Evolutionary conservation across 2,329 filamentous ascomycete genomes (phyloP).

Genomic region (Hyphodiscus sp.): DNA sequence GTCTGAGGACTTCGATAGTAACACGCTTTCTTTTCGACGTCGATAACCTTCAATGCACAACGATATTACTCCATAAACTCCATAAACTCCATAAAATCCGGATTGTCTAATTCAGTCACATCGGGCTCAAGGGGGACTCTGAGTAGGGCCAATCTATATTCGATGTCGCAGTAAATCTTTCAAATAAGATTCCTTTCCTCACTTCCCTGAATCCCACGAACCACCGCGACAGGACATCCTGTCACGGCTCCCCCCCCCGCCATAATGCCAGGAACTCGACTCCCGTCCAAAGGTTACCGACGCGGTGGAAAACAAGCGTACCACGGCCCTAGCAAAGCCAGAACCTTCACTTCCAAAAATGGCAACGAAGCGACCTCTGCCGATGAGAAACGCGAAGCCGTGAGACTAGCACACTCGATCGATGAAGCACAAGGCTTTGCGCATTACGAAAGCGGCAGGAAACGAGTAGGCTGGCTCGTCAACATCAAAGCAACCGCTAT

Average conservation of each 20-base stretch:
- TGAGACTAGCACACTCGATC: conserved; percentile 75
- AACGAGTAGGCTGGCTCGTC: conserved; percentile 82
- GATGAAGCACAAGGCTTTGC: conserved; percentile 94
- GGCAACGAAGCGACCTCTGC: conserved; percentile 80
- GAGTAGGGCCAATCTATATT: not conserved
- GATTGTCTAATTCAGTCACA: not conserved
- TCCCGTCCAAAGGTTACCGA: conserved; percentile 60
- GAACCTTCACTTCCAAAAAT: conserved; percentile 71
- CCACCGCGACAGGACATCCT: conserved; percentile 1
- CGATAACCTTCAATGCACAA: not conserved
- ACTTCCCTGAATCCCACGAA: conserved; percentile 8
- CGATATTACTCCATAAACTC: not conserved
- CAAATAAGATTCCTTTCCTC: conserved; percentile 19
- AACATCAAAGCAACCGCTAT: conserved; percentile 90
- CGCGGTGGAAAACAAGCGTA: conserved; percentile 61
- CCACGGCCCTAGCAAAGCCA: conserved; percentile 61
- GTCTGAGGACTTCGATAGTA: not conserved
- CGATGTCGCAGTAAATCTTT: conserved; percentile 22
- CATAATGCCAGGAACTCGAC: conserved; percentile 52
- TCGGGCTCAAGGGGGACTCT: not conserved
- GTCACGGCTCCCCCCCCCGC: conserved; percentile 10
- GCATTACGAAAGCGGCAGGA: conserved; percentile 81
- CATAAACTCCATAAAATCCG: not conserved
- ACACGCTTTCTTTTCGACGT: not conserved
- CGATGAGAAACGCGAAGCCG: conserved; percentile 87